Evolutionary conservation across 2,329 filamentous ascomycete species (phyloP), one percentile per base, ranked within the genome.

Genomic region (Xylariales sp.): DNA sequence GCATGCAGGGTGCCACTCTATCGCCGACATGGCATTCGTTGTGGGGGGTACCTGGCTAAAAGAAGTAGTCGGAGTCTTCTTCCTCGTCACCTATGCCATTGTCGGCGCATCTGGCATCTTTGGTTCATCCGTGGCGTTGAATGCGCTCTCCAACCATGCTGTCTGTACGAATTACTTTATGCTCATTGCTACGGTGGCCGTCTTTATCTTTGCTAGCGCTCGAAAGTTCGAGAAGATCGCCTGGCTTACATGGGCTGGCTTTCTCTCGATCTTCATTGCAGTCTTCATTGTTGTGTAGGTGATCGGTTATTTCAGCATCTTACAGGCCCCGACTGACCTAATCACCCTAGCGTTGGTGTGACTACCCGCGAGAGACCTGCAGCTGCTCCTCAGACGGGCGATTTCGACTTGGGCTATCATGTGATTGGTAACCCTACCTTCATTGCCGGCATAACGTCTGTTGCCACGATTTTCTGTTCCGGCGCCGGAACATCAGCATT

Each of bases 221-320:
- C 70, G 76, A 46, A 82, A 76, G 45, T 75, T 80, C 50, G 68
- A 76, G 42, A 74, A 80, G 50, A 73, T 83, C 44, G 75, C 72
- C 3, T 82, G 76, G 74, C 59, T 82, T 31, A 79, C 76, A 1
- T 83, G 75, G 71, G 70, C 68, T 9, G 80, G 79, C 1, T 80
- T 82, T 50, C 43, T 69, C 4, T 76, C 70, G 20, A 71, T 83
- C 27, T 80, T 76, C 48, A 59, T 69, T 12, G 77, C 78, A 4
- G 70, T 80, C 0, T 70, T 79, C 44, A 76, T 78, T 40, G 65
- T 78, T 34, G 74, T 79, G 50, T 65, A 55, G 52, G 62, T 34
- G n/a, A n/a, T n/a, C n/a, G n/a, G n/a, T n/a, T n/a, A n/a, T n/a
- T n/a, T n/a, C n/a, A n/a, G n/a, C n/a, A n/a, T n/a, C n/a, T n/a